Evolutionary conservation across 768 basidiomycete species (phyloP).

Genomic region (Tricholoma flavovirens): DNA sequence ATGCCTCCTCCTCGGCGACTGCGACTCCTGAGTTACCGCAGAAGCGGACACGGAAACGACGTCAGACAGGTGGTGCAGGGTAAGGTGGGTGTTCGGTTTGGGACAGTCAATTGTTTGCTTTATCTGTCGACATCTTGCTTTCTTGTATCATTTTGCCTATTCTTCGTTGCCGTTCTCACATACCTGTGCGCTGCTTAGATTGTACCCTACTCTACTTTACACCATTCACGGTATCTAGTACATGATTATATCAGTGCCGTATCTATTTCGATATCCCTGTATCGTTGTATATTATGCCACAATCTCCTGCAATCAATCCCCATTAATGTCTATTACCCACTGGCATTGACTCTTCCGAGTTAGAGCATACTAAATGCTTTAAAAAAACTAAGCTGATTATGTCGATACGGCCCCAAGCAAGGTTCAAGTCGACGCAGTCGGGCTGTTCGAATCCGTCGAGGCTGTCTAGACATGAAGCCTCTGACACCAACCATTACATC

Average conservation of each 20-base stretch:
- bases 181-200: slow-evolving; percentile 26
- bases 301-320: neutral
- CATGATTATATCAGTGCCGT: neutral
- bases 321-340: neutral
- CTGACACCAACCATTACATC: too few species aligned
- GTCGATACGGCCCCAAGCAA: too few species aligned
- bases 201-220: slow-evolving; percentile 24
- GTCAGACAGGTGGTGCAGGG: slow-evolving; percentile 44
- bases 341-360: too few species aligned
- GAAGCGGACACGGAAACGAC: slow-evolving; percentile 55
- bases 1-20: slow-evolving; percentile 46
- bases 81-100: slow-evolving; percentile 9
- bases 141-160: neutral
- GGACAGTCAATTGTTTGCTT: slow-evolving; percentile 19
- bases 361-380: too few species aligned
- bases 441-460: too few species aligned
- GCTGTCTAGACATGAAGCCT: too few species aligned
- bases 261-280: slow-evolving; percentile 11
- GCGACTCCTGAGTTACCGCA: slow-evolving; percentile 37
- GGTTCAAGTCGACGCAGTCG: too few species aligned
- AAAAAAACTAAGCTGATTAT: too few species aligned
- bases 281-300: slow-evolving; percentile 3
- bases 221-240: slow-evolving; percentile 4
- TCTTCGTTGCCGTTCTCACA: slow-evolving; percentile 3
- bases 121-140: slow-evolving; percentile 18